Conservation (phyloP, 2,329 filamentous ascomycete species). For the Aspergillus fumigatiaffinis region DNA sequence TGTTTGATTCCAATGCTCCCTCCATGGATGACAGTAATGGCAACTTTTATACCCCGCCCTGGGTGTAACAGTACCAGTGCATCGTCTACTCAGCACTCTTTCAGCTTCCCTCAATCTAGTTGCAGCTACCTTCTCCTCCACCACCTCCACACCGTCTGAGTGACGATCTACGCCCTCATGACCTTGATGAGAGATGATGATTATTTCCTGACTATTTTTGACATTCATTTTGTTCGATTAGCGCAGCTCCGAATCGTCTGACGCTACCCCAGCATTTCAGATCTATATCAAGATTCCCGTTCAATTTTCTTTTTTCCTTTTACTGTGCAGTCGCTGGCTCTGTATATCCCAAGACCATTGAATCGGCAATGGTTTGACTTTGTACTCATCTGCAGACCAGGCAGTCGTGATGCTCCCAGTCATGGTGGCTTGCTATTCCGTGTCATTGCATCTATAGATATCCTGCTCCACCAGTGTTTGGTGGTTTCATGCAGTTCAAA, state of each 20-base stretch:
- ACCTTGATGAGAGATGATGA: conserved; percentile 46
- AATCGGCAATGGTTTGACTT: neutral
- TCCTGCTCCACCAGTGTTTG: neutral
- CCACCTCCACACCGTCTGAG: conserved; percentile 37
- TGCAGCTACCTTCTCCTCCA: conserved; percentile 30
- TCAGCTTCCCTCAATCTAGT: conserved; percentile 17
- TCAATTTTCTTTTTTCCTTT: neutral
- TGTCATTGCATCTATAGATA: neutral
- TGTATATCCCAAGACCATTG: neutral
- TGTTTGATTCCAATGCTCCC: conserved; percentile 30
- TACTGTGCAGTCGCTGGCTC: neutral
- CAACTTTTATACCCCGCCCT: conserved; percentile 28
- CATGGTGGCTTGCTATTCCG: neutral
- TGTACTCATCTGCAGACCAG: neutral
- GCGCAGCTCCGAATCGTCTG: conserved; percentile 13
- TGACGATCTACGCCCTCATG: conserved; percentile 30
- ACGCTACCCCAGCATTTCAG: neutral
- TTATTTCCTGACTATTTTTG: conserved; percentile 30
- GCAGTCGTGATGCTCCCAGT: neutral
- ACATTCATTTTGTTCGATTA: conserved; percentile 28
- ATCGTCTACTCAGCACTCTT: conserved; percentile 4
- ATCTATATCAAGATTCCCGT: neutral
- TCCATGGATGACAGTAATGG: conserved; percentile 26
- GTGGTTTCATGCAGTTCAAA: neutral
- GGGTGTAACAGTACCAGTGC: conserved; percentile 22